Base-by-base conservation (phyloP, 352 stramenopile genomes). In the Phytopythium montanum region DNA sequence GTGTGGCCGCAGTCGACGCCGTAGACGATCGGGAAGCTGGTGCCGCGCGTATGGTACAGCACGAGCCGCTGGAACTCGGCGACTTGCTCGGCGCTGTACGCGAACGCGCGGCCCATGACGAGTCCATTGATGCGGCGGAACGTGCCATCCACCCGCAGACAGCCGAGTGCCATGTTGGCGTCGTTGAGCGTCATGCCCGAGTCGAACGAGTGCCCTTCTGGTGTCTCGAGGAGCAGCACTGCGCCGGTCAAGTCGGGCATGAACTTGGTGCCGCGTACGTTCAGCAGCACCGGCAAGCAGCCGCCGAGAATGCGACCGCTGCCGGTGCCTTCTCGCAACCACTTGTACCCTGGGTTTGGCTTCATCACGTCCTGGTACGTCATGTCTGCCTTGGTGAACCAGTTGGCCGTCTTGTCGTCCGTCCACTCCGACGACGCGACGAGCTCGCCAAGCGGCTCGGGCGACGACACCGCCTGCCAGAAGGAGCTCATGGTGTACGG, bases 391-490 rank as follows among this genome's bases (percentile, higher is more conserved):
- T 67, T 60, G 0, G 68, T 79, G 29, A 83, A 55, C 78, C 80
- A 90, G 66, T 90, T 81, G 2, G 71, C 66, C 5, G 75, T 84
- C 60, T 85, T 87, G 66, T 90, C 76, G 48, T 88, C 73, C 2
- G 69, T 81, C 77, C 76, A 90, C 45, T 86, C 71, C 0, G 28
- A 39, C 3, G 77, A 90, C 10, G 77, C 62, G 10, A 29, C 13
- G 31, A 88, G 54, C 0, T 55, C 26, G 0, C 77, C 73, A 18
- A 85, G 59, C 5, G 75, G 65, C 21, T 72, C 48, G 0, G 61
- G 9, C 3, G 49, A 62, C 29, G 62, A 39, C 16, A 81, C 48
- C 6, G 71, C 69, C 18, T 58, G 70, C 49, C 54, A 73, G 36
- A 85, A 90, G 18, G 70, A 49, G 12, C 64, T 41, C 46, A 79